Conservation (phyloP, 169 alveolate genomes). For the Plasmodium cynomolgi region DNA sequence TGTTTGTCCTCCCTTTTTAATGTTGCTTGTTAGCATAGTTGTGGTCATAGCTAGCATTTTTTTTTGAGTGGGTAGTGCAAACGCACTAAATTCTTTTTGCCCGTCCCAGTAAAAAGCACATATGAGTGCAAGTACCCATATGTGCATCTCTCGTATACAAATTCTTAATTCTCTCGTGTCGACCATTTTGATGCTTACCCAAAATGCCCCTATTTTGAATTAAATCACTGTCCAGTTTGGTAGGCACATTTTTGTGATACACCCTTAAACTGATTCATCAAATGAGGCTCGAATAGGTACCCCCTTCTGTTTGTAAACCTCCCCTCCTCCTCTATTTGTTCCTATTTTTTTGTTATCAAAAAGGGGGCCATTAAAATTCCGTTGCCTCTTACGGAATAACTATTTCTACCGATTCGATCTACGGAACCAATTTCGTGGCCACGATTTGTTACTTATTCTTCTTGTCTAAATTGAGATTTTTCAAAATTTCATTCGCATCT, state of each 20-base stretch:
- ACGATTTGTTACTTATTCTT: background rate
- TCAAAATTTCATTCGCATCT: conserved; percentile 40
- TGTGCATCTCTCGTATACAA: background rate
- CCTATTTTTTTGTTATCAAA: no score
- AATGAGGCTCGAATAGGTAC: background rate
- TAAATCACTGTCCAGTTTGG: background rate
- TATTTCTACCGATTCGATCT: background rate
- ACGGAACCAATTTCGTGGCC: background rate
- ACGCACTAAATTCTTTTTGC: background rate
- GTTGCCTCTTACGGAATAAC: background rate
- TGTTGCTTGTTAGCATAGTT: background rate
- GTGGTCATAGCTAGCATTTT: background rate
- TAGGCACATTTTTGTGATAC: background rate
- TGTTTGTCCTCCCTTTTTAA: background rate
- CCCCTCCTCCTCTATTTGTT: background rate
- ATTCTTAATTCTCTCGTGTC: background rate
- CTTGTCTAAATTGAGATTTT: conserved; percentile 20
- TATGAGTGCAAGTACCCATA: background rate
- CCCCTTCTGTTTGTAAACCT: background rate
- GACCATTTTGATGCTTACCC: background rate
- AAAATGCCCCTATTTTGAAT: background rate
- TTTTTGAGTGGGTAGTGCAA: background rate
- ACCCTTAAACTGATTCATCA: background rate
- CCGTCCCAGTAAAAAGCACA: background rate
- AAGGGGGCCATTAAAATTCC: background rate